Percentiles rank a stretch among this genome's conserved stretches.
Evolutionary conservation across 352 stramenopile genomes (phyloP).

Genomic region (Pythium insidiosum): DNA sequence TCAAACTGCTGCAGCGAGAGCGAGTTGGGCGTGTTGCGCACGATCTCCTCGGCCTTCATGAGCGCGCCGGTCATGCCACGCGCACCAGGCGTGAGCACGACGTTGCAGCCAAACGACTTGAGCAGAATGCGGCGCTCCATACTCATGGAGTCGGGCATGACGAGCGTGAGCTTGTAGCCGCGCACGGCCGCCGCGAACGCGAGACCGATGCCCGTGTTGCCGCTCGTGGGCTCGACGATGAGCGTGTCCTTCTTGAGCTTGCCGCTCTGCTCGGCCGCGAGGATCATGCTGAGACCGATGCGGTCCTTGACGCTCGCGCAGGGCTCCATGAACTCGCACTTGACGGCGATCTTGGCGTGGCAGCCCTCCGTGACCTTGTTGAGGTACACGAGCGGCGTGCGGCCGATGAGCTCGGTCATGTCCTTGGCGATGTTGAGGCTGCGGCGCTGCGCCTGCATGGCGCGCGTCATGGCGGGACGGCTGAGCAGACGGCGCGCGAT

Average conservation of each 20-base stretch:
- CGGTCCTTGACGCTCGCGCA: conserved; percentile 83
- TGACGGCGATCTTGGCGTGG: conserved; percentile 82
- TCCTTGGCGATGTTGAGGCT: conserved; percentile 87
- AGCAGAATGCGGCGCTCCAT: conserved; percentile 95
- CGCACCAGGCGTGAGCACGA: conserved; percentile 88
- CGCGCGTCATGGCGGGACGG: conserved; percentile 16
- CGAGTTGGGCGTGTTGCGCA: conserved; percentile 66
- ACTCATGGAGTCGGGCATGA: conserved; percentile 94
- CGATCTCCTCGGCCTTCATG: conserved; percentile 72
- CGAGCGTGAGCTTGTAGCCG: conserved; percentile 91
- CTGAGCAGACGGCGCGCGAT: conserved; percentile 23
- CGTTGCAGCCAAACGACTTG: conserved; percentile 89
- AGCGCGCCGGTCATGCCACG: conserved; percentile 76
- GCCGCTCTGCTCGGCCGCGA: conserved; percentile 58
- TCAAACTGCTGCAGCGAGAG: conserved; percentile 93
- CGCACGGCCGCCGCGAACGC: conserved; percentile 87
- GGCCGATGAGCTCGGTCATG: conserved; percentile 93
- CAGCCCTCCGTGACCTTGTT: conserved; percentile 74
- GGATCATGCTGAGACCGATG: conserved; percentile 84
- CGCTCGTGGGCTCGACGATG: conserved; percentile 93
- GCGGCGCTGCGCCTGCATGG: conserved; percentile 25
- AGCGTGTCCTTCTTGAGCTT: conserved; percentile 64
- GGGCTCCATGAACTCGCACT: conserved; percentile 88
- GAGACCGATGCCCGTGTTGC: conserved; percentile 93
- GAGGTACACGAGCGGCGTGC: conserved; percentile 92